phyloP scores from a whole-genome alignment of 495 filamentous ascomycete species.

The Penicillium tannophilum region DNA sequence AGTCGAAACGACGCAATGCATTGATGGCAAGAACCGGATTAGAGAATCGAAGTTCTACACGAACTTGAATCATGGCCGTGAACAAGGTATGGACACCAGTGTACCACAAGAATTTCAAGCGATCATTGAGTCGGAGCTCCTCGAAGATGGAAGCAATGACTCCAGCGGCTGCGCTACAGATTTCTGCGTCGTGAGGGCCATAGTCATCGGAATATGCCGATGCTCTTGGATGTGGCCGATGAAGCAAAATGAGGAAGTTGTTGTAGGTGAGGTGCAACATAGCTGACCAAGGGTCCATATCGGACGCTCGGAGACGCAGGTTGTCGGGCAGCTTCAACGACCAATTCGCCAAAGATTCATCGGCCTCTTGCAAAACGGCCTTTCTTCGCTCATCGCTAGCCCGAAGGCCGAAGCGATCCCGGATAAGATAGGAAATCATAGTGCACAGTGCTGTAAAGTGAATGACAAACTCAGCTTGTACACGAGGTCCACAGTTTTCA shows the following conservation, averaged over 20 bases:
- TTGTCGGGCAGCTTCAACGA: slow-evolving; percentile 47
- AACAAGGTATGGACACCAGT: slow-evolving; percentile 50
- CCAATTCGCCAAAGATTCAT: slow-evolving; percentile 50
- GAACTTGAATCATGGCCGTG: slow-evolving; percentile 54
- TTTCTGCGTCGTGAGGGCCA: slow-evolving; percentile 47
- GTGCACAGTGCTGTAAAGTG: slow-evolving; percentile 50
- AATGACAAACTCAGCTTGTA: slow-evolving; percentile 47
- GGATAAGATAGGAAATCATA: slow-evolving; percentile 49
- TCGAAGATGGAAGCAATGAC: slow-evolving; percentile 54
- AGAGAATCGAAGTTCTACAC: slow-evolving; percentile 52
- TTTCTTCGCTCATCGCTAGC: slow-evolving; percentile 44
- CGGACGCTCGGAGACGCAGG: slow-evolving; percentile 44
- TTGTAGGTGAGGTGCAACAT: slow-evolving; percentile 55
- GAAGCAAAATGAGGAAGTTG: slow-evolving; percentile 53
- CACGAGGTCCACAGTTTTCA: slow-evolving; percentile 45
- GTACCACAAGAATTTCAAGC: slow-evolving; percentile 51
- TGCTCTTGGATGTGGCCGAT: slow-evolving; percentile 49
- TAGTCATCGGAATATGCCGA: slow-evolving; percentile 50
- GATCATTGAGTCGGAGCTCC: slow-evolving; percentile 51
- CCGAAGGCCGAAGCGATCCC: slow-evolving; percentile 45
- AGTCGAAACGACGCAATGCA: slow-evolving; percentile 50
- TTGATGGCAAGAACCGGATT: slow-evolving; percentile 53
- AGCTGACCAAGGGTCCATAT: slow-evolving; percentile 51
- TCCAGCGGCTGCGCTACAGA: slow-evolving; percentile 48
- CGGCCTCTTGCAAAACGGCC: slow-evolving; percentile 47